These are phyloP conservation scores for Exophiala spinifera DNA, from an alignment of 2,329 filamentous ascomycete species.

Conservation along the genomic window DNA sequence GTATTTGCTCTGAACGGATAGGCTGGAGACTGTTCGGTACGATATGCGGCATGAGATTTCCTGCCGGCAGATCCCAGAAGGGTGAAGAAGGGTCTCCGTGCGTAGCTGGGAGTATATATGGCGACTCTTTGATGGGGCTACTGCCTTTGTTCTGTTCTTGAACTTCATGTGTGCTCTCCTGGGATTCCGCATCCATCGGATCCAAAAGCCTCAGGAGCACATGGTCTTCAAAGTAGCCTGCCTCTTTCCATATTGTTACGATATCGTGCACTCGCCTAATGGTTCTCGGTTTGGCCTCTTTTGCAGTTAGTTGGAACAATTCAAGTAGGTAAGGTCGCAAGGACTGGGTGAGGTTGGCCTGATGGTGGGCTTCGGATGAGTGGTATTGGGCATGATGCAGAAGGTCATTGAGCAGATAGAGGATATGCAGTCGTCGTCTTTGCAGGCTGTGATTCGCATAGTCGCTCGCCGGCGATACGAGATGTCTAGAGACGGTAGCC, in stretches of 20 bases:
- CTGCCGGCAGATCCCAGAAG: slow-evolving; percentile 80
- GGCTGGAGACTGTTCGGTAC: slow-evolving; percentile 71
- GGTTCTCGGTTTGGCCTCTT: slow-evolving; percentile 59
- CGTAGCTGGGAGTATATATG: slow-evolving; percentile 69
- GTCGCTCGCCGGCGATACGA: slow-evolving; percentile 36
- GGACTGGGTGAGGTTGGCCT: slow-evolving; percentile 49
- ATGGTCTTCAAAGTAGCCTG: slow-evolving; percentile 57
- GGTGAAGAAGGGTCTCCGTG: slow-evolving; percentile 72
- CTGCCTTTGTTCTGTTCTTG: neutral
- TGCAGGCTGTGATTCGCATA: slow-evolving; percentile 46
- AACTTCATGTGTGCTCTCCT: neutral
- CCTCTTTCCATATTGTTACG: slow-evolving; percentile 67
- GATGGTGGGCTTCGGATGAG: slow-evolving; percentile 40
- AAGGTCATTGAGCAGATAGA: slow-evolving; percentile 76
- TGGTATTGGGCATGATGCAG: slow-evolving; percentile 65
- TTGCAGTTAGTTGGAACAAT: slow-evolving; percentile 59
- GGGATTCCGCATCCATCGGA: neutral
- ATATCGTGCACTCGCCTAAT: slow-evolving; percentile 62
- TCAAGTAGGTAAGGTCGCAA: slow-evolving; percentile 59
- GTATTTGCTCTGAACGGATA: slow-evolving; percentile 68
- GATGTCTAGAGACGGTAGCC: slow-evolving; percentile 63
- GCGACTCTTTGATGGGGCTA: slow-evolving; percentile 43
- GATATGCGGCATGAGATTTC: slow-evolving; percentile 75
- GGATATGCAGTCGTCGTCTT: slow-evolving; percentile 68
- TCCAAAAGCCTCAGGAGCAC: slow-evolving; percentile 59